phyloP scores from a whole-genome alignment of 805 yeast genomes.

The Lipomyces sp. region DNA sequence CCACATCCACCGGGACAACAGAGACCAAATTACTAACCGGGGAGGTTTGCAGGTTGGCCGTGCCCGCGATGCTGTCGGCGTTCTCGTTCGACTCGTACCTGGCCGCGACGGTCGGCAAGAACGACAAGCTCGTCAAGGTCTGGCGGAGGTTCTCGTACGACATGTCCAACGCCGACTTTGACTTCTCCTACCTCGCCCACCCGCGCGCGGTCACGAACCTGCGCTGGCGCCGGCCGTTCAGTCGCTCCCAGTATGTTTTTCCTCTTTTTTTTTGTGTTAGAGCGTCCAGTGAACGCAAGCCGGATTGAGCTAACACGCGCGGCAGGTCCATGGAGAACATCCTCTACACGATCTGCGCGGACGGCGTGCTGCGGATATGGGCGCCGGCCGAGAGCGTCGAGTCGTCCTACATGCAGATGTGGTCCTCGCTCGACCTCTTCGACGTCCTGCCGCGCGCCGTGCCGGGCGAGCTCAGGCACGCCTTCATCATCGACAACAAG shows the following conservation, averaged over 20 bases:
- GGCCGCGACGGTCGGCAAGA: slow-evolving; percentile 60
- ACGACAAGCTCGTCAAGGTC: slow-evolving; percentile 66
- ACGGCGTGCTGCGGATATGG: slow-evolving; percentile 63
- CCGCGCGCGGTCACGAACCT: slow-evolving; percentile 54
- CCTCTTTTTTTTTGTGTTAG: no score
- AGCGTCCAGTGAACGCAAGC: neutral
- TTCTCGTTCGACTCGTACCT: slow-evolving; percentile 67
- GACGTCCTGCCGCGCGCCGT: slow-evolving; percentile 25
- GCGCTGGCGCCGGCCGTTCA: slow-evolving; percentile 53
- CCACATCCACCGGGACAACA: neutral
- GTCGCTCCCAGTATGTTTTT: slow-evolving; percentile 33
- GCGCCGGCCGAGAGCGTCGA: slow-evolving; percentile 34
- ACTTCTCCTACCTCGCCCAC: slow-evolving; percentile 65
- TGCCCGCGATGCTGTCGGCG: slow-evolving; percentile 54
- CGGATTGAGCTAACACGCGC: neutral
- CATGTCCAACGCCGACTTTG: slow-evolving; percentile 56
- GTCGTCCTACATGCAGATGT: slow-evolving; percentile 41
- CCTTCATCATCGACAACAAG: slow-evolving; percentile 28
- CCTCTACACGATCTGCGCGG: slow-evolving; percentile 63
- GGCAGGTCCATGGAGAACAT: slow-evolving; percentile 44
- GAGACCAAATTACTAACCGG: slow-evolving; percentile 42
- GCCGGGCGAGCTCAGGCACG: slow-evolving; percentile 18
- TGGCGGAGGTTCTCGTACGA: slow-evolving; percentile 77
- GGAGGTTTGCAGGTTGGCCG: slow-evolving; percentile 57
- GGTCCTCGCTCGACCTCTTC: slow-evolving; percentile 49